Evolutionary conservation across 2,329 filamentous ascomycete species (phyloP).

Genomic region (Diaporthe humulicola): DNA sequence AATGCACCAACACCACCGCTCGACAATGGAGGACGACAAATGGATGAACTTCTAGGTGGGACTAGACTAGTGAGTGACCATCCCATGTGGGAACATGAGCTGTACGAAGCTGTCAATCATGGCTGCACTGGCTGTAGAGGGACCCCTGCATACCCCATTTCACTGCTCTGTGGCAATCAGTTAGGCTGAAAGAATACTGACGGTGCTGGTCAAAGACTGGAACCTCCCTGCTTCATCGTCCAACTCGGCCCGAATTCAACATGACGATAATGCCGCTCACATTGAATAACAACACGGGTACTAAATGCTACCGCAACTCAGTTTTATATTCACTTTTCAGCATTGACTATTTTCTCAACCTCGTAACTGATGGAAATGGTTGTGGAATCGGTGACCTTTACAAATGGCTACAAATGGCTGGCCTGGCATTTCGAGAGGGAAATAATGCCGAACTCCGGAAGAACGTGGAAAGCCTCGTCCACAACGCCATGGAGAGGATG

Average conservation of each 20-base stretch:
- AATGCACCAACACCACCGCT: not conserved
- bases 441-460: fast-evolving
- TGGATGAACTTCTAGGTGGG: too few species aligned
- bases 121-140: not conserved
- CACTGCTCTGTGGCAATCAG: not conserved
- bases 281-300: not conserved
- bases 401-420: not conserved
- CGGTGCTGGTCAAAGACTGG: not conserved
- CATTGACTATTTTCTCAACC: not conserved
- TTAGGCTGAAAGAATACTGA: not conserved
- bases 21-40: not conserved
- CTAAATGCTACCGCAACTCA: slow-evolving; percentile 1
- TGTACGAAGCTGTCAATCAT: not conserved
- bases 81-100: not conserved
- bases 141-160: fast-evolving
- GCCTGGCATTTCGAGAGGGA: not conserved
- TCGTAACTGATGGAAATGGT: not conserved
- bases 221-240: not conserved
- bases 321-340: slow-evolving; percentile 16
- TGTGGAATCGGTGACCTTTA: not conserved
- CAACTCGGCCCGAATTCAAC: not conserved
- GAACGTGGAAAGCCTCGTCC: not conserved
- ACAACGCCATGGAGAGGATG: not conserved
- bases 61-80: not conserved
- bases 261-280: not conserved